Base-by-base conservation (phyloP, 306 rosid species). In the Glycyrrhiza uralensis region DNA sequence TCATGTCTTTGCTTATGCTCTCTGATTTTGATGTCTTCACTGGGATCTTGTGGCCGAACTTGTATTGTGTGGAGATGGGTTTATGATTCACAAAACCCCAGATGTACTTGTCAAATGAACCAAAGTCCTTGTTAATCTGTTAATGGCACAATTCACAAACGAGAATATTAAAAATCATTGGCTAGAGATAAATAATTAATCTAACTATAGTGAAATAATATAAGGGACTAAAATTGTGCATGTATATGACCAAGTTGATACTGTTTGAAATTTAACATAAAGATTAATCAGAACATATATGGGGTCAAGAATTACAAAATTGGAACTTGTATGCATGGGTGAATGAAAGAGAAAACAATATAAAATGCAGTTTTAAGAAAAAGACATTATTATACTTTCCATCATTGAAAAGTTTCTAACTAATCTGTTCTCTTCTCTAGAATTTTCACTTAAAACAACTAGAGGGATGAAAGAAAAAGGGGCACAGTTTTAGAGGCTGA, bases 1-100 rank as follows among this genome's bases (percentile, higher is more conserved):
- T 81, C 99, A 94, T 87, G 84, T 94, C 96, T 69, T 89, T 94
- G 89, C 97, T 94, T 46, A 94, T 91, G 82, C 81, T 83, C 59
- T 91, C 99, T 42, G 99, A 94, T 79, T 94, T 94, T 72, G 99
- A 94, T 12, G 96, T 94, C 92, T 91, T 94, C 74, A 85, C 96
- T 64, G 97, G 96, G 30, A 89, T 86, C 79, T 85, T 94, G 75
- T 94, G 83, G 42, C 95, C 93, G 38, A 88, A 83, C 44, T 89
- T 94, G 91, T 91, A 85, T n/a, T 91, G 96, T 6, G 95, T 89
- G 8, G 85, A 89, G 71, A 94, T 89, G 1, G 93, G 90, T 66
- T 88, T 89, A 36, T 89, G 80, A 81, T 88, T 94, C 35, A 94
- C 92, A 84, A 94, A 91, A 2, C 97, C 96, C 97, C 96, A 94